Percentiles rank a stretch among this genome's conserved stretches.
phyloP scores from a whole-genome alignment of 1,284 basidiomycete genomes.

The Leccinum laetum region DNA sequence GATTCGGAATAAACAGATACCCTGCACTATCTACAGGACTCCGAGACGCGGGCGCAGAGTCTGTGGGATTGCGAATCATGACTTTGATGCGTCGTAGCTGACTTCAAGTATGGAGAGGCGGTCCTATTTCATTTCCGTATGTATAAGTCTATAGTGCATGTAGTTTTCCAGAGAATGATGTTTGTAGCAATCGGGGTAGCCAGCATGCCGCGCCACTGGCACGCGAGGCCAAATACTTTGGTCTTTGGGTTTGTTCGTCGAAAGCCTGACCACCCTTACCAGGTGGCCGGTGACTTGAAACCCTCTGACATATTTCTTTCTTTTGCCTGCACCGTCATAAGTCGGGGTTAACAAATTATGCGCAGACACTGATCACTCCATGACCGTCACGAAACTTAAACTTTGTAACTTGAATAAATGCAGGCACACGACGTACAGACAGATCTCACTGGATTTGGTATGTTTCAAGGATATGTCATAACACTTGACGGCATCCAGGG shows the following conservation, averaged over 20 bases:
- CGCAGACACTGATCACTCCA: neutral
- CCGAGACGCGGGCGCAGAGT: neutral
- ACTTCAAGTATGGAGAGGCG: neutral
- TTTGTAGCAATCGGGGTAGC: neutral
- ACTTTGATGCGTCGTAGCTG: neutral
- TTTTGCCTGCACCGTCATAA: neutral
- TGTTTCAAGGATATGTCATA: neutral
- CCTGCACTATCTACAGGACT: neutral
- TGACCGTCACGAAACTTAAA: neutral
- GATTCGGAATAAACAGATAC: neutral
- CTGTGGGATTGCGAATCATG: neutral
- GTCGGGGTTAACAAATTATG: neutral
- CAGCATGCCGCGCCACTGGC: neutral
- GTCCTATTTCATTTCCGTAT: neutral
- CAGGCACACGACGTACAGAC: neutral
- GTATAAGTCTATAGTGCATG: neutral
- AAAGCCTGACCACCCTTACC: neutral
- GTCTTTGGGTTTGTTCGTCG: neutral
- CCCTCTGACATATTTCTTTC: neutral
- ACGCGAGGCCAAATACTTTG: neutral
- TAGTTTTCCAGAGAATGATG: neutral
- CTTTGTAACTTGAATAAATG: neutral
- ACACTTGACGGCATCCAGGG: constrained; percentile 46
- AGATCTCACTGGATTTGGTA: neutral
- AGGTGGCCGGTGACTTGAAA: neutral